Evolutionary conservation across 768 basidiomycete species (phyloP), one percentile per base, ranked within the genome.

Genomic region (Kwoniella mangroviensis): DNA sequence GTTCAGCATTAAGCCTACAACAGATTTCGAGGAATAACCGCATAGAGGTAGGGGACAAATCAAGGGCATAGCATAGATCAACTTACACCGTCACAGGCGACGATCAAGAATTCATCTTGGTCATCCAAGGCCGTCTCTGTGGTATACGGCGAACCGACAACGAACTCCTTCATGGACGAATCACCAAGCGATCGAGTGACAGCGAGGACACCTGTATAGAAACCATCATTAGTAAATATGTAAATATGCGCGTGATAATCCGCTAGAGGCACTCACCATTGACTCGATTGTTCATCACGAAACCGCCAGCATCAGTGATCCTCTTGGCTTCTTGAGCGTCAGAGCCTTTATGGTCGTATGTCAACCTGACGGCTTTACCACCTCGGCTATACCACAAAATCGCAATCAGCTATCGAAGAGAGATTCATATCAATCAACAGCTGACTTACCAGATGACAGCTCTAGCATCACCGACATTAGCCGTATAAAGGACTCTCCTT

Each of bases 161-260:
- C 97, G 82, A 95, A 99, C 78, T 99, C 97, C 84, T 99, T 99
- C 97, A 99, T 98, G 7, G 93, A 92, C 1, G 94, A 92, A 80
- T 99, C 97, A 42, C 97, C 97, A 67, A 99, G 85, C 77, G 94
- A 94, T 68, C 97, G 87, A 19, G 97, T 99, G 34, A 99, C 97
- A 6, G 94, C 94, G 65, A 99, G 85, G 52, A 98, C 95, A 68
- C 86, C 84, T 85, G 69, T 6, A 58, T n/a, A n/a, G 53, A 45
- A 26, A 51, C 7, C 49, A 9, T 51, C 52, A 19, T 13, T 3
- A 26, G 15, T 24, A 53, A 45, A n/a, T 26, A 41, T 13, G 28
- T 15, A 19, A n/a, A 34, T 24, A 15, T 19, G 28, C 26, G 22
- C 42, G 40, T 34, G 34, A 34, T 34, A 34, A 34, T 34, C 1